Percentiles rank a stretch among this genome's conserved stretches.
These are phyloP conservation scores for Colletotrichum salicis DNA, from an alignment of 2,329 filamentous ascomycete species.

Conservation along the genomic window DNA sequence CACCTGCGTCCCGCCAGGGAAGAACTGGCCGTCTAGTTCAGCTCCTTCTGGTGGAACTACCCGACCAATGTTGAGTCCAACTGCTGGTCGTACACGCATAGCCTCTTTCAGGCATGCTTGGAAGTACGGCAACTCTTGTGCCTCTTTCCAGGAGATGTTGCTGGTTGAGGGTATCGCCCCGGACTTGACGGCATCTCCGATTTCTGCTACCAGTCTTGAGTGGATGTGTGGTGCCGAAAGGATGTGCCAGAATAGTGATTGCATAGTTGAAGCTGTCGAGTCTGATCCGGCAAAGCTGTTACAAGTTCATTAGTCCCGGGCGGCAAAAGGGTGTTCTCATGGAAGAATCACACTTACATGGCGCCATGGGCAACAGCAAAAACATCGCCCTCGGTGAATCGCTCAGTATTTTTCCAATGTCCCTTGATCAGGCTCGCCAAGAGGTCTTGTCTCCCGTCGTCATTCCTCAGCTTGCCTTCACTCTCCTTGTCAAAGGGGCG, in stretches of 20 bases:
- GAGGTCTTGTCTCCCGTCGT: slow-evolving; percentile 60
- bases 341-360: slow-evolving; percentile 53
- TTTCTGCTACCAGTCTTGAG: slow-evolving; percentile 52
- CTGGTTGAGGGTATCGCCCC: slow-evolving; percentile 49
- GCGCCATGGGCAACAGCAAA: slow-evolving; percentile 68
- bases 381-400: slow-evolving; percentile 62
- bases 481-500: slow-evolving; percentile 58
- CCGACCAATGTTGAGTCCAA: slow-evolving; percentile 64
- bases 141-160: slow-evolving; percentile 59
- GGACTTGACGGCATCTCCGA: slow-evolving; percentile 51
- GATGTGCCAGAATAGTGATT: slow-evolving; percentile 64
- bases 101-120: slow-evolving; percentile 68
- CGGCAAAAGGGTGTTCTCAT: not conserved
- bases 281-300: slow-evolving; percentile 68
- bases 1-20: slow-evolving; percentile 63
- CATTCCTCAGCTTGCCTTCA: slow-evolving; percentile 50
- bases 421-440: slow-evolving; percentile 63
- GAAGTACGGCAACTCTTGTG: slow-evolving; percentile 62
- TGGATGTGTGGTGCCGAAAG: slow-evolving; percentile 57
- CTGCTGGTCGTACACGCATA: slow-evolving; percentile 65
- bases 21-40: slow-evolving; percentile 60
- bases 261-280: slow-evolving; percentile 69
- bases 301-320: not conserved
- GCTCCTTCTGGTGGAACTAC: slow-evolving; percentile 61
- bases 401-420: slow-evolving; percentile 59